Evolutionary conservation across 2,329 filamentous ascomycete species (phyloP), one percentile per base, ranked within the genome.

Genomic region (Neoarthrinium moseri): DNA sequence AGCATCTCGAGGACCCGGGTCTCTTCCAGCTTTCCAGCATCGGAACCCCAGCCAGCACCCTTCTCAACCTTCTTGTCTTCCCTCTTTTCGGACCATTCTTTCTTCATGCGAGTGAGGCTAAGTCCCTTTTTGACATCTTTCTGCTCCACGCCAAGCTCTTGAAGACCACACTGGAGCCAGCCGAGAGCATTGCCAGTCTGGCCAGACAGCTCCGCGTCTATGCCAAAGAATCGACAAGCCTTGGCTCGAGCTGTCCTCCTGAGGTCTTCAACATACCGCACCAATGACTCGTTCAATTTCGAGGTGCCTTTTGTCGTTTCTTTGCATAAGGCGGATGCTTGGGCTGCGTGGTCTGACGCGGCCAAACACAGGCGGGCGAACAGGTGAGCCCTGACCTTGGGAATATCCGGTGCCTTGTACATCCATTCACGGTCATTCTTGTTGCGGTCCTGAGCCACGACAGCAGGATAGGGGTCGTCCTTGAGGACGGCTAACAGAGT

Each of bases 391-490:
- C 92, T 84, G 15, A 96, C 91, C 61, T 92, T 91, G 23, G 91
- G 87, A 39, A 96, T 89, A 41, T 90, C 83, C 1, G 92, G 90
- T 0, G 90, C 81, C 58, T 87, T 89, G 65, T 94, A 95, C 91
- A 97, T 97, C 92, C 92, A 99, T 55, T 97, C 92, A 50, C 81
- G 90, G 64, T 91, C 90, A 55, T 86, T 83, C 43, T 85, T 81
- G 61, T 95, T 95, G 38, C 91, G 80, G 46, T 86, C 82, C 58
- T 95, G 89, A 1, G 90, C 83, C 3, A 95, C 86, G 6, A 85
- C 80, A 2, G 87, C 84, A 1, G 92, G 87, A 60, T 96, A 97
- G 0, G 92, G 91, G 59, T 99, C 94, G 61, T 97, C 92, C 57
- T 97, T 97, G 40, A 95, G 66, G 1, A 97, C 90, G 1, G 90